Percentiles rank a stretch among this genome's conserved stretches.
Conservation (phyloP, 2,329 filamentous ascomycete species). For the Pestalotiopsis fici region DNA sequence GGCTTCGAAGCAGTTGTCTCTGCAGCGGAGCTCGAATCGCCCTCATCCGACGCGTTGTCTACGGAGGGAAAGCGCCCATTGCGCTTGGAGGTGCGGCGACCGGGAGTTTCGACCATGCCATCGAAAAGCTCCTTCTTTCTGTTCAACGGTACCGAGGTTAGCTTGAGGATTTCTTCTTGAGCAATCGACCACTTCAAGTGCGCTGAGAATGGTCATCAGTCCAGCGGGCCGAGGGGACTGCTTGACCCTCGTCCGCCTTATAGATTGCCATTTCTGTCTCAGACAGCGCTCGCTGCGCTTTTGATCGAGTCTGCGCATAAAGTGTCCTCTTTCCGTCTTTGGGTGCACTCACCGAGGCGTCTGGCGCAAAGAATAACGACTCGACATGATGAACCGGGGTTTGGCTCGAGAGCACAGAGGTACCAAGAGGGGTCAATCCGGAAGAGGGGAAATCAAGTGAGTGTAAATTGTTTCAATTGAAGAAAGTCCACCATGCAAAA, state of each 20-base stretch:
- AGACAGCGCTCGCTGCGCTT: neutral
- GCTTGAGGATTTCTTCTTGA: neutral
- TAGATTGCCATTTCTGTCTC: neutral
- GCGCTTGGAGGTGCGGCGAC: conserved; percentile 48
- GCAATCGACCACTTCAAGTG: neutral
- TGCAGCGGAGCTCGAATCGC: conserved; percentile 49
- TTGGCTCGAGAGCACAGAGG: neutral
- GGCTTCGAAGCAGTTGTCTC: conserved; percentile 38
- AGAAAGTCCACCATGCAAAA: neutral
- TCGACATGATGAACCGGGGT: conserved; percentile 19
- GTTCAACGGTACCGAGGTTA: neutral
- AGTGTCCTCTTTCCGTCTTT: too few species aligned
- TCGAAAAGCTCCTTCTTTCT: conserved; percentile 65
- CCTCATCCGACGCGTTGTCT: conserved; percentile 47
- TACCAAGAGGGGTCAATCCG: neutral
- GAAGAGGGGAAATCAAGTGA: neutral
- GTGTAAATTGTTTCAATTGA: neutral
- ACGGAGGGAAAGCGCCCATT: conserved; percentile 46
- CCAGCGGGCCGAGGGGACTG: neutral
- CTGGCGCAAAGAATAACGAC: conserved; percentile 25
- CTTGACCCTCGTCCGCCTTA: neutral
- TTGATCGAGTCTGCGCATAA: neutral
- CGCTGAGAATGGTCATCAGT: neutral
- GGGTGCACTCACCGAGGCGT: conserved; percentile 24
- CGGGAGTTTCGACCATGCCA: conserved; percentile 61